Conservation (phyloP, 1,139 yeast species). For the Wickerhamomyces sp. region DNA sequence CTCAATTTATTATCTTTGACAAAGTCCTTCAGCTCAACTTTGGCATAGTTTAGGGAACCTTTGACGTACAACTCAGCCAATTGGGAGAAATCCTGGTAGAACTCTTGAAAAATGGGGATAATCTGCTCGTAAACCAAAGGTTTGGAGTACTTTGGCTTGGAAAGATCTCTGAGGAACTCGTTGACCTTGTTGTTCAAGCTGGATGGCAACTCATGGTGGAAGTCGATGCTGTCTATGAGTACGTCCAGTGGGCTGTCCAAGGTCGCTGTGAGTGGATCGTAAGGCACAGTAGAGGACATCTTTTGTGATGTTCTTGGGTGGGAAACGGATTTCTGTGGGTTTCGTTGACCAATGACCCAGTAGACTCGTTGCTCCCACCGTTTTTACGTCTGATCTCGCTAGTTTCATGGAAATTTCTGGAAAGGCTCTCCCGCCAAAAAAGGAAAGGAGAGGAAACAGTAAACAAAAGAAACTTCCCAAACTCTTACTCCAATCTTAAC, state of each 20-base stretch:
- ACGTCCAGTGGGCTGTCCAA: no score
- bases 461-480: neutral
- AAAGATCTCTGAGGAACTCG: constrained; percentile 42
- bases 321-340: no score
- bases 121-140: constrained; percentile 51
- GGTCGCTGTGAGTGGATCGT: no score
- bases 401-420: neutral
- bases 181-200: constrained; percentile 7
- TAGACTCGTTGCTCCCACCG: no score
- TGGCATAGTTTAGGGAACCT: constrained; percentile 9
- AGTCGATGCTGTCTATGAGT: no score
- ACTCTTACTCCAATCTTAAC: neutral
- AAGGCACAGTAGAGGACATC: no score
- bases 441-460: neutral
- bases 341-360: no score
- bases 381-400: no score
- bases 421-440: neutral
- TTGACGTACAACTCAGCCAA: constrained; percentile 11
- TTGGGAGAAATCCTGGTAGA: constrained; percentile 29
- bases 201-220: constrained; percentile 8
- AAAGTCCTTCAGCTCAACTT: constrained; percentile 8
- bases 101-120: constrained; percentile 47
- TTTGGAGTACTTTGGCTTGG: constrained; percentile 48
- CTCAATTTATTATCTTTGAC: neutral
- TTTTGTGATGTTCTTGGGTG: no score